Base-by-base conservation (phyloP, 257 asterid genomes). In the Nicotiana knightiana region DNA sequence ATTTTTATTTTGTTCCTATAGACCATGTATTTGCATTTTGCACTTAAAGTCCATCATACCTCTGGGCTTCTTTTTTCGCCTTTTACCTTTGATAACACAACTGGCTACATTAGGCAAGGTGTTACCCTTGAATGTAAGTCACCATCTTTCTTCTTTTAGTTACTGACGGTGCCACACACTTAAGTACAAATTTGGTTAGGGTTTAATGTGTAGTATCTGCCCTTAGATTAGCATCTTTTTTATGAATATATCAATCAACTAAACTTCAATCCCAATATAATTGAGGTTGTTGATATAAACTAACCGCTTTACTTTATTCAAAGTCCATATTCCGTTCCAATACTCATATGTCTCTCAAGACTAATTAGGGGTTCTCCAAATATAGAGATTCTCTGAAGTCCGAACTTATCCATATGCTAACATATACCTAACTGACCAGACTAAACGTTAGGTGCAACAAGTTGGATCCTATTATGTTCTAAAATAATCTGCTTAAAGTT, bases 71-170 rank as follows among this genome's bases (percentile, higher is more conserved):
- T 73, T 73, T 73, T 43, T 73, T 43, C 35, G 28, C 35, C 0
- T 43, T 70, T 70, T 24, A 10, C 33, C 5, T 5, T 70, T 12
- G 58, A 43, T 70, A 21, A 43, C 77, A 68, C 24, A 10, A 4
- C 79, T 24, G 43, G 62, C 24, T 73, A 28, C 63, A 46, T 73
- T 26, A 39, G 59, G 43, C 26, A 51, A 51, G 79, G 39, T 73
- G 43, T 61, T 73, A 15, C 79, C 79, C 28, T 51, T 73, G 43
- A 26, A 26, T 73, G 62, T 73, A 24, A 59, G 43, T 51, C 53
- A 39, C 79, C 63, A 32, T 51, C 62, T 48, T 73, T 75, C 63
- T 35, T 15, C 79, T 75, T 51, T 75, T 61, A 71, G 79, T 71
- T 71, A 24, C 26, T 35, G 51, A 51, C 79, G 51, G 51, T 75